Evolutionary conservation across 306 rosid genomes (phyloP).

Genomic region (Echinosophora koreensis): DNA sequence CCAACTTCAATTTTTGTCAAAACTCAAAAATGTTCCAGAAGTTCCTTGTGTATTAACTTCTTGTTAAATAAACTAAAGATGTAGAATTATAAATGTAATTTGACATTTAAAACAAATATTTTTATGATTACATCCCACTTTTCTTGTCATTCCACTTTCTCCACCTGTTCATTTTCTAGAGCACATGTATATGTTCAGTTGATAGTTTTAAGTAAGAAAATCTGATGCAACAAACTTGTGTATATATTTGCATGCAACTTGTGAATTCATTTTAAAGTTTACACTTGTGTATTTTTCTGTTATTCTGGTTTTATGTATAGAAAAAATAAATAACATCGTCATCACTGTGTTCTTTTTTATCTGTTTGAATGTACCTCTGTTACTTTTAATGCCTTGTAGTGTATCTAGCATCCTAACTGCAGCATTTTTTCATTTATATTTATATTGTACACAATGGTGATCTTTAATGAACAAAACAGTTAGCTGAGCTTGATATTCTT

Average conservation of each 20-base stretch:
- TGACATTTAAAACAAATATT: slow-evolving; percentile 14
- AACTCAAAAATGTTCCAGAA: slow-evolving; percentile 32
- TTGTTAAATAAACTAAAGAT: slow-evolving; percentile 3
- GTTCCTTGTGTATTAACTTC: neutral
- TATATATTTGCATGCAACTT: neutral
- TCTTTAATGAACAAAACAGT: slow-evolving; percentile 23
- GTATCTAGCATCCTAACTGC: slow-evolving; percentile 9
- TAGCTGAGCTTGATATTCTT: slow-evolving; percentile 30
- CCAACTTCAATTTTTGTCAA: slow-evolving; percentile 5
- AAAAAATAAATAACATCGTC: neutral
- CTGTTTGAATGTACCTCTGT: slow-evolving; percentile 14
- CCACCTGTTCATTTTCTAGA: slow-evolving; percentile 3
- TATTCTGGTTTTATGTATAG: slow-evolving; percentile 6
- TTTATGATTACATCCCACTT: slow-evolving; percentile 26
- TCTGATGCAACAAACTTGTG: slow-evolving; percentile 4
- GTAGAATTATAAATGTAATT: neutral
- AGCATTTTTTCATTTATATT: slow-evolving; percentile 19
- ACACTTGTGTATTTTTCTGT: neutral
- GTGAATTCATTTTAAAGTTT: neutral
- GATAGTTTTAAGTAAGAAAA: slow-evolving; percentile 28
- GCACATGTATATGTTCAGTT: neutral
- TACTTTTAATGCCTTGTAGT: slow-evolving; percentile 9
- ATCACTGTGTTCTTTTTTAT: neutral
- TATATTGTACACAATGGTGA: slow-evolving; percentile 13
- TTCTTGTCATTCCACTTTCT: slow-evolving; percentile 15